A percentile compares a stretch with the other conserved stretches of the same genome.
These are phyloP conservation scores for Suaeda aralocaspica DNA, from an alignment of 148 eudicot species.

Conservation along the genomic window DNA sequence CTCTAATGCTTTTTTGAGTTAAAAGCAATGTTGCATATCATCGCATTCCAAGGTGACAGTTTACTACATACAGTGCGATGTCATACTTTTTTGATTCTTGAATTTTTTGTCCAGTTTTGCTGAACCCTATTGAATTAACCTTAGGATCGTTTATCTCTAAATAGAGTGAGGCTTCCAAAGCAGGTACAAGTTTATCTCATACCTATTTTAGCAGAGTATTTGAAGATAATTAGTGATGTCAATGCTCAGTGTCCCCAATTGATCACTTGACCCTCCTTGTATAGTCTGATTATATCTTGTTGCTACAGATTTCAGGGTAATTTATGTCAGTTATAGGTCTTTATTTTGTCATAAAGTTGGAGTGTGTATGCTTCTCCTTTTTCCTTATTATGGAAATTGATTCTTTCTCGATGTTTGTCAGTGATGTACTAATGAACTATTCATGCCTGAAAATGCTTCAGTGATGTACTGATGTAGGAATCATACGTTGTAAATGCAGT, in stretches of 20 bases:
- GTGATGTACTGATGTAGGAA: neutral
- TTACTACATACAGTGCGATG: neutral
- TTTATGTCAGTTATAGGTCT: too few relatives aligned
- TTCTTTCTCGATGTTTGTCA: too few relatives aligned
- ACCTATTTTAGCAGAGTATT: neutral
- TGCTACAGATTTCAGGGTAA: neutral
- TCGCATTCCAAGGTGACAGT: neutral
- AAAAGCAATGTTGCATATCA: neutral
- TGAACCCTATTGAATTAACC: neutral
- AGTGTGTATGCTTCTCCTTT: neutral
- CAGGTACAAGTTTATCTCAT: neutral
- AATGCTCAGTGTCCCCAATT: neutral
- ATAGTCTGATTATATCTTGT: too few relatives aligned
- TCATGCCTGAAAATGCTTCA: neutral
- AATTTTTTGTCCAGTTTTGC: neutral
- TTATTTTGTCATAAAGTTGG: neutral
- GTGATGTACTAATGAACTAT: neutral
- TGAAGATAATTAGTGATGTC: neutral
- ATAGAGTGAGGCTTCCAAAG: neutral
- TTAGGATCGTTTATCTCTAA: neutral
- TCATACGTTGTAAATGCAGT: too few relatives aligned
- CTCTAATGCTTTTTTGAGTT: neutral
- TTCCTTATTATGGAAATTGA: neutral
- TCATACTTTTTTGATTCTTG: conserved; percentile 9
- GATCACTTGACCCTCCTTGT: neutral